Evolutionary conservation across 768 basidiomycete species (phyloP).

Genomic region (Mycena capillaripes): DNA sequence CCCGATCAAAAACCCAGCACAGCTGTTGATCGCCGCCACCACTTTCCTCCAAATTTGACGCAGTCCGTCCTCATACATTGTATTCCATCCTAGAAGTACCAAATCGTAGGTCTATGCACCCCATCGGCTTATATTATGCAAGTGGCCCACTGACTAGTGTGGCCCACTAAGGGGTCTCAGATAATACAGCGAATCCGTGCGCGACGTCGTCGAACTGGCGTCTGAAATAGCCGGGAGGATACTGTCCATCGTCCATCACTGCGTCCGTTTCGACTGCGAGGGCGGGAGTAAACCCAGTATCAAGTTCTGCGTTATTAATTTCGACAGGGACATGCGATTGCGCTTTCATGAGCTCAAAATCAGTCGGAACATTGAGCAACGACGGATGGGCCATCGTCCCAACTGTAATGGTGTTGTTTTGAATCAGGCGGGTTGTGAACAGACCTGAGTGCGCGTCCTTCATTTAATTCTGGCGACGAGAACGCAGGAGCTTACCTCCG

Average conservation of each 20-base stretch:
- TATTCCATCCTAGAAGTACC: too few species aligned
- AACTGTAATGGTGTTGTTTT: constrained; percentile 39
- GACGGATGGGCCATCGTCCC: constrained; percentile 37
- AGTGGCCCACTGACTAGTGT: too few species aligned
- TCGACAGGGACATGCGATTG: constrained; percentile 33
- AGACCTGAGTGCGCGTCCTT: constrained; percentile 29
- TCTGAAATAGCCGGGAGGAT: constrained; percentile 33
- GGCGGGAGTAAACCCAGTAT: constrained; percentile 34
- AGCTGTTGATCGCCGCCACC: too few species aligned
- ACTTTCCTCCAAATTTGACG: too few species aligned
- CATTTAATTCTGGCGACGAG: not conserved
- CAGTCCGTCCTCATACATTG: too few species aligned
- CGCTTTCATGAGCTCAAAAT: constrained; percentile 33
- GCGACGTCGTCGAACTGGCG: constrained; percentile 34
- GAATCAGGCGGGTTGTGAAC: constrained; percentile 33
- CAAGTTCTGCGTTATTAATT: constrained; percentile 38
- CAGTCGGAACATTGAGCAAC: constrained; percentile 30
- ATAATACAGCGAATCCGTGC: constrained; percentile 39
- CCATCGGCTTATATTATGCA: too few species aligned
- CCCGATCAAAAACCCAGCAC: too few species aligned
- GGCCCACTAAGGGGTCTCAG: too few species aligned
- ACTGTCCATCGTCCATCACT: constrained; percentile 28
- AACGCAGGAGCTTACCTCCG: constrained; percentile 39
- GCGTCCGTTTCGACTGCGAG: constrained; percentile 34
- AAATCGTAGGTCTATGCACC: too few species aligned